phyloP scores from a whole-genome alignment of 1,284 basidiomycete genomes.

The Vanrija sp. region DNA sequence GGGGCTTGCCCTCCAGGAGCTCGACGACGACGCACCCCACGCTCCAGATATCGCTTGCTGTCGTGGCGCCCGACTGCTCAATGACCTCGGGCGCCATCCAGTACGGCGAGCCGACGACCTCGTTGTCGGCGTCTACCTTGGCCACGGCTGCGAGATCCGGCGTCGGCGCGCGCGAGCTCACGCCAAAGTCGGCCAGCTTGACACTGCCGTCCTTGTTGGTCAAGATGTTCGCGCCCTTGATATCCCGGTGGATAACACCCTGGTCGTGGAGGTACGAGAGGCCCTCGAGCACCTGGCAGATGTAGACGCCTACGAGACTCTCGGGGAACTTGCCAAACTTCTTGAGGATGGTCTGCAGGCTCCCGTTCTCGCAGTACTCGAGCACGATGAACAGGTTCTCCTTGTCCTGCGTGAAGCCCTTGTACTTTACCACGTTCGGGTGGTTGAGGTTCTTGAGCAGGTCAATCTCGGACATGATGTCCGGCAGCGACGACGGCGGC shows the following conservation, averaged over 20 bases:
- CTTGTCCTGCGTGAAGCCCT: slow-evolving; percentile 88
- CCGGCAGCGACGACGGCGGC: slow-evolving; percentile 83
- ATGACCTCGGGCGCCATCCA: slow-evolving; percentile 99
- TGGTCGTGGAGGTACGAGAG: slow-evolving; percentile 88
- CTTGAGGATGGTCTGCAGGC: slow-evolving; percentile 89
- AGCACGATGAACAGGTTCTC: slow-evolving; percentile 95
- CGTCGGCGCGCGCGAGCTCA: slow-evolving; percentile 59
- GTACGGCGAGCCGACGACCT: slow-evolving; percentile 93
- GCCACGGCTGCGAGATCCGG: slow-evolving; percentile 17
- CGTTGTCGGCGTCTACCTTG: slow-evolving; percentile 57
- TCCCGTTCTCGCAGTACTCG: slow-evolving; percentile 97
- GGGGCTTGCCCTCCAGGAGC: slow-evolving; percentile 89
- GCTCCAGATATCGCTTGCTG: slow-evolving; percentile 95
- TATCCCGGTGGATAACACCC: slow-evolving; percentile 96
- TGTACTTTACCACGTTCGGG: slow-evolving; percentile 97
- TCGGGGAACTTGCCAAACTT: slow-evolving; percentile 98
- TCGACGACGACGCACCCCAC: slow-evolving; percentile 97
- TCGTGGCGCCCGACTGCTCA: slow-evolving; percentile 92
- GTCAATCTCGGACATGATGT: slow-evolving; percentile 97
- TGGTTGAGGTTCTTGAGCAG: slow-evolving; percentile 91
- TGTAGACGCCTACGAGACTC: slow-evolving; percentile 90
- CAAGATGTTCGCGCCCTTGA: slow-evolving; percentile 95
- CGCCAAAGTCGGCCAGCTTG: slow-evolving; percentile 91
- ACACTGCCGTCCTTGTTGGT: slow-evolving; percentile 98
- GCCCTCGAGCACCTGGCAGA: slow-evolving; percentile 84